phyloP scores from a whole-genome alignment of 768 basidiomycete species.

The Boletus rufocinnamomeus region DNA sequence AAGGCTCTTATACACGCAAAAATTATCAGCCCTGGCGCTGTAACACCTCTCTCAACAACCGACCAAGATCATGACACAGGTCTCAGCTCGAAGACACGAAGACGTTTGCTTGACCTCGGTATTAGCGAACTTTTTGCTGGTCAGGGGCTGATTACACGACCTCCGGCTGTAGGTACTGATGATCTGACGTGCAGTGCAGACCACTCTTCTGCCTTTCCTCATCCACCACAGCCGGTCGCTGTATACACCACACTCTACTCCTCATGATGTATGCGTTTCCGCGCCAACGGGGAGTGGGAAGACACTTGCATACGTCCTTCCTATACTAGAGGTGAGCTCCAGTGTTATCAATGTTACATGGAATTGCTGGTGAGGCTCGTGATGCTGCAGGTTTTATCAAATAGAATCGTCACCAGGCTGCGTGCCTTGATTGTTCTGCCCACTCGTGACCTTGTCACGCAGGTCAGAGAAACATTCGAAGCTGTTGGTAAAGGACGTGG shows the following conservation, averaged over 20 bases:
- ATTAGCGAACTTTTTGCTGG: slow-evolving; percentile 90
- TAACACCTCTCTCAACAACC: slow-evolving; percentile 44
- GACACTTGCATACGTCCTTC: slow-evolving; percentile 93
- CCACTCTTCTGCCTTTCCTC: slow-evolving; percentile 80
- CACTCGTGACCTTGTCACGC: slow-evolving; percentile 88
- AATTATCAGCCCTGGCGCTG: slow-evolving; percentile 56
- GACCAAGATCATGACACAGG: slow-evolving; percentile 45
- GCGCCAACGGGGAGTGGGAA: slow-evolving; percentile 99
- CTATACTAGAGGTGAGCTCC: slow-evolving; percentile 76
- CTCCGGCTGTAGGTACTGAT: slow-evolving; percentile 16
- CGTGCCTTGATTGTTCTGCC: slow-evolving; percentile 90
- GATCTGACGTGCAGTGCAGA: slow-evolving; percentile 67
- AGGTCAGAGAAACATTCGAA: slow-evolving; percentile 94
- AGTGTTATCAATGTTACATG: background rate
- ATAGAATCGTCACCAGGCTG: slow-evolving; percentile 76
- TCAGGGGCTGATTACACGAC: slow-evolving; percentile 36
- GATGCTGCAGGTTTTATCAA: slow-evolving; percentile 59
- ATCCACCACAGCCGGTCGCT: slow-evolving; percentile 52
- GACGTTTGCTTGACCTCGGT: slow-evolving; percentile 70
- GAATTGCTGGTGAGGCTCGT: background rate
- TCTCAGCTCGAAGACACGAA: slow-evolving; percentile 60
- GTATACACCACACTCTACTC: slow-evolving; percentile 66
- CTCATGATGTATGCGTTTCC: slow-evolving; percentile 87
- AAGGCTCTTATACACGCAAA: slow-evolving; percentile 69
- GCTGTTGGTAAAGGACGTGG: slow-evolving; percentile 80